Evolutionary conservation across 2,329 filamentous ascomycete genomes (phyloP).

Genomic region (Rhynchosporium agropyri): DNA sequence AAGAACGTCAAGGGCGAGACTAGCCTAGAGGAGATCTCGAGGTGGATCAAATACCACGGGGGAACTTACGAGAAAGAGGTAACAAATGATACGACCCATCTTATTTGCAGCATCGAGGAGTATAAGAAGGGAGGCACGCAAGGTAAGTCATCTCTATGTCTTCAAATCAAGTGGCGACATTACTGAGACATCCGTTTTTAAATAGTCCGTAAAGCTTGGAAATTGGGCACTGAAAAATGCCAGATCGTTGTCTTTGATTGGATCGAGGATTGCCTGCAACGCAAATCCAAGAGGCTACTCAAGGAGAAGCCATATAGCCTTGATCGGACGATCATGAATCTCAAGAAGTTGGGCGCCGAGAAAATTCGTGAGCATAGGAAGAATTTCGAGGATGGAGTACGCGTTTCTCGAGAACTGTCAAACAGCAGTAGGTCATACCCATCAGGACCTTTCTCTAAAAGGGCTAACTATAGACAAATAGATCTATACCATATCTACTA

Average conservation of each 20-base stretch:
- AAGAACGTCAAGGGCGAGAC: conserved; percentile 43
- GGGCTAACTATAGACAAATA: conserved; percentile 40
- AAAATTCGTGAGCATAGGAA: conserved; percentile 28
- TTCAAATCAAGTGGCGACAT: neutral
- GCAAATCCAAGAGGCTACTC: conserved; percentile 37
- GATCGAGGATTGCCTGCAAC: conserved; percentile 47
- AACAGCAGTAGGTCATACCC: conserved; percentile 50
- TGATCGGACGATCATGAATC: conserved; percentile 27
- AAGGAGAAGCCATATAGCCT: conserved; percentile 32
- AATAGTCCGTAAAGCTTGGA: conserved; percentile 47
- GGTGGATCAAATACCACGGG: conserved; percentile 66
- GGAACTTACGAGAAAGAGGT: conserved; percentile 59
- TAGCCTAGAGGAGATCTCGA: conserved; percentile 58
- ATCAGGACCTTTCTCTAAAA: neutral
- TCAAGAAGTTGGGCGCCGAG: conserved; percentile 44
- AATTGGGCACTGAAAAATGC: conserved; percentile 40
- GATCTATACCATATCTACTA: conserved; percentile 66
- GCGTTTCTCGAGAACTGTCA: conserved; percentile 48
- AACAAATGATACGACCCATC: conserved; percentile 65
- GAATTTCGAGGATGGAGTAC: conserved; percentile 41
- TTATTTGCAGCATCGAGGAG: conserved; percentile 66
- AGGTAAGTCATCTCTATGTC: conserved; percentile 28
- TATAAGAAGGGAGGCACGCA: conserved; percentile 49
- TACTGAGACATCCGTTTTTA: neutral
- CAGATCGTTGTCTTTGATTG: conserved; percentile 52